phyloP scores from a whole-genome alignment of 2,329 filamentous ascomycete species.

The Pseudopithomyces maydicus region DNA sequence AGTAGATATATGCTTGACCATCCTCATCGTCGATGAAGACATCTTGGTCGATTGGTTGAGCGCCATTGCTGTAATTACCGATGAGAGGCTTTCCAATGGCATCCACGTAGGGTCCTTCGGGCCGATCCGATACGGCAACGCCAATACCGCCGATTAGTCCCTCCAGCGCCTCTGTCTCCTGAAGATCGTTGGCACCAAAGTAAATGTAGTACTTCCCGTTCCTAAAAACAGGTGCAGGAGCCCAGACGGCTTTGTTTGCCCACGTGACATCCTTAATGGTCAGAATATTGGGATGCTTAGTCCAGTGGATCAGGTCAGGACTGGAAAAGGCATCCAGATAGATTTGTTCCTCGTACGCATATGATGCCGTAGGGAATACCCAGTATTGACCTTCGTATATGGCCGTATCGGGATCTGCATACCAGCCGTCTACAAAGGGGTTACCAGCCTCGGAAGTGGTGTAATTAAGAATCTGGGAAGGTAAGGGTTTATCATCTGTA shows the following conservation, averaged over 20 bases:
- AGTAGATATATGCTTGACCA: slow-evolving; percentile 12
- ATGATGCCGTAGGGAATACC: slow-evolving; percentile 9
- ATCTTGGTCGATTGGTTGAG: slow-evolving; percentile 11
- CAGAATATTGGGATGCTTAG: slow-evolving; percentile 9
- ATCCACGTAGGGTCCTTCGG: slow-evolving; percentile 9
- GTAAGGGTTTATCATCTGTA: neutral
- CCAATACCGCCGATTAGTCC: slow-evolving; percentile 9
- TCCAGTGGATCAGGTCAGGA: slow-evolving; percentile 8
- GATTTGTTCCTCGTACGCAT: slow-evolving; percentile 6
- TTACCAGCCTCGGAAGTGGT: slow-evolving; percentile 11
- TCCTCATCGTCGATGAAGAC: slow-evolving; percentile 10
- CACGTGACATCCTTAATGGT: slow-evolving; percentile 7
- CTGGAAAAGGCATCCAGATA: slow-evolving; percentile 11
- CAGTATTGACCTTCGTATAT: slow-evolving; percentile 10
- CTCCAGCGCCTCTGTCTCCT: slow-evolving; percentile 7
- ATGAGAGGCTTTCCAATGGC: slow-evolving; percentile 12
- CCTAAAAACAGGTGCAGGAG: slow-evolving; percentile 9
- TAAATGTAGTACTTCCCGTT: slow-evolving; percentile 13
- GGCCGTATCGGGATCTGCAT: slow-evolving; percentile 12
- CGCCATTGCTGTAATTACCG: slow-evolving; percentile 6
- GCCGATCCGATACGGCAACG: slow-evolving; percentile 4
- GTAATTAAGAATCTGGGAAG: neutral
- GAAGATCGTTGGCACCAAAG: slow-evolving; percentile 10
- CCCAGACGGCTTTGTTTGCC: slow-evolving; percentile 11
- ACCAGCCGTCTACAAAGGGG: slow-evolving; percentile 10